Conservation (phyloP, 192 early-diverging fungal species). For the Umbelopsis vinacea region DNA sequence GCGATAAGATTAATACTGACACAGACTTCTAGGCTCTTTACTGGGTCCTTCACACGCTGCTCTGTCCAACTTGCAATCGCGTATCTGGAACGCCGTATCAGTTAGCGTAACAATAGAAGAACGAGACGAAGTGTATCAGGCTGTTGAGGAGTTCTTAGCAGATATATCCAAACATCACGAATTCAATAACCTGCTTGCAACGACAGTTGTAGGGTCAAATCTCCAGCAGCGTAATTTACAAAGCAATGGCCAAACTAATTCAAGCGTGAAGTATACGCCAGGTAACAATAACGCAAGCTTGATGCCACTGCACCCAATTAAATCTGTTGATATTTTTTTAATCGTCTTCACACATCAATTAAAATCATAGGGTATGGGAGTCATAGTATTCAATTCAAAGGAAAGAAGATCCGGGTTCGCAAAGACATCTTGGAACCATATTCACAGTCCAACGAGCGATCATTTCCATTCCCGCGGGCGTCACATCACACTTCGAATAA, state of each 20-base stretch:
- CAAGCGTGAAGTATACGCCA: background rate
- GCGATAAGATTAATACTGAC: background rate
- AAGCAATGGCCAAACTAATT: background rate
- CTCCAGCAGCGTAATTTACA: background rate
- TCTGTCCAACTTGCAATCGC: background rate
- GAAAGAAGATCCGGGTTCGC: background rate
- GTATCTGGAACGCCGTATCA: constrained; percentile 4
- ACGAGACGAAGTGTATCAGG: constrained; percentile 10
- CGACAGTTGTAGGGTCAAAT: background rate
- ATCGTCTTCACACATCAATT: background rate
- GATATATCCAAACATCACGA: background rate
- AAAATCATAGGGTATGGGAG: background rate
- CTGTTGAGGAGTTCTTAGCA: constrained; percentile 5
- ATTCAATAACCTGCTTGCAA: constrained; percentile 2
- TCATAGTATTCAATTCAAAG: constrained; percentile 1
- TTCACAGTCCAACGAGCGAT: background rate
- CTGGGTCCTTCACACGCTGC: background rate
- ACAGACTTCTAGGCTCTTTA: background rate
- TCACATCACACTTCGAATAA: background rate
- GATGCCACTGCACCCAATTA: background rate
- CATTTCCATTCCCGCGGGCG: background rate
- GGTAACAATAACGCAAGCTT: background rate
- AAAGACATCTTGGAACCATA: background rate
- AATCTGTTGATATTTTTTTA: background rate
- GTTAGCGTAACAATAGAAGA: constrained; percentile 18